Base-by-base conservation (phyloP, 768 basidiomycete genomes). In the Coprinellus micaceus region DNA sequence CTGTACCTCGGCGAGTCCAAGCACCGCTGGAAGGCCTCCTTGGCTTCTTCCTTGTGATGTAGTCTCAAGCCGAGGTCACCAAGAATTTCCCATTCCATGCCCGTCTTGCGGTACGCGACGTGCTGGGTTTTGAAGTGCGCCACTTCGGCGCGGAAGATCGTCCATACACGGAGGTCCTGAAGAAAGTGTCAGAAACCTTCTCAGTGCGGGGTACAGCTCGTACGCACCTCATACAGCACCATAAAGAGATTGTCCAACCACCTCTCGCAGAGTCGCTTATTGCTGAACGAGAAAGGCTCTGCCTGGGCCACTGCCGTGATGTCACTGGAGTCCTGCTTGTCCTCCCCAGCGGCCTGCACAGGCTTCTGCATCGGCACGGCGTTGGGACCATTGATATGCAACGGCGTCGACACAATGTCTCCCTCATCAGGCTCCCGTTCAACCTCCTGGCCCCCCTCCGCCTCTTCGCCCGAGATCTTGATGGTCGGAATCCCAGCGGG, bases 51-150 rank as follows among this genome's bases (percentile, higher is more conserved):
- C 69, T 93, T 95, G 75, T 98, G 97, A 66, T 96, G 91, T 54
- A 99, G 70, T n/a, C 97, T 85, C 44, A 89, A 65, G 7, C 95
- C 97, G 21, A 99, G 75, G 66, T 98, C 97, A 9, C 96, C 97
- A 22, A 99, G 77, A 45, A 98, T 96, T 74, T 98, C 97, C 96
- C 97, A 99, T 71, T 99, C 97, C 19, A 92, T 72, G 0, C 91
- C 94, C 0, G 96, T 98, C 76, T 98, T 98, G 58, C 94, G 85
- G 69, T 99, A 99, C 0, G 95, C 94, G 56, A 98, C 90, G 61
- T 97, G 95, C 69, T 98, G 96, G 2, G 94, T 95, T 68, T 97
- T 98, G 82, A 97, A 99, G 68, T 99, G 97, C 0, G 95, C 94
- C 11, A 98, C 91, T 67, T 98, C 97, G 2, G 97, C 96, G 22